Conservation (phyloP, 2,329 filamentous ascomycete genomes). For the Cercospora sp. region DNA sequence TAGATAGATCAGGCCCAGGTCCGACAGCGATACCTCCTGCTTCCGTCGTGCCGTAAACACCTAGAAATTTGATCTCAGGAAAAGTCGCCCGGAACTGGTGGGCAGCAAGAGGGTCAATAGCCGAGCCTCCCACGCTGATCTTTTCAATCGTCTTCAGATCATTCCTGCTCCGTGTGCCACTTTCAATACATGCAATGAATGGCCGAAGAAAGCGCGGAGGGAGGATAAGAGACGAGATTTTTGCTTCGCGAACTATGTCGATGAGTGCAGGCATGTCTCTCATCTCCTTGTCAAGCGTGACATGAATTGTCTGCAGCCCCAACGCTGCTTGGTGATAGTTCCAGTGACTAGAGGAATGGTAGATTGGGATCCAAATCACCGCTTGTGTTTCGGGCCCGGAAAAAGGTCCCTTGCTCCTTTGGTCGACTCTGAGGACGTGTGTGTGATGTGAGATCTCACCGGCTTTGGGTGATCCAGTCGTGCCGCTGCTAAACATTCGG, state of each 20-base stretch:
- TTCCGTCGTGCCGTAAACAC: background rate
- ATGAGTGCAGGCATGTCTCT: background rate
- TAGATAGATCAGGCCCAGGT: background rate
- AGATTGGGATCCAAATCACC: background rate
- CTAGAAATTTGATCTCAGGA: background rate
- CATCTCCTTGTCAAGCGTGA: background rate
- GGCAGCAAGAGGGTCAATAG: background rate
- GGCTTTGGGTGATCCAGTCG: conserved; percentile 60
- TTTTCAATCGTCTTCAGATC: background rate
- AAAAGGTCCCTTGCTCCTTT: background rate
- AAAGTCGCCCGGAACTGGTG: background rate
- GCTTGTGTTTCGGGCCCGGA: background rate
- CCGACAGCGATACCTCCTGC: background rate
- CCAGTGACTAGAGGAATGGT: background rate
- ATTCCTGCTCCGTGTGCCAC: background rate
- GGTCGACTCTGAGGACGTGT: conserved; percentile 46
- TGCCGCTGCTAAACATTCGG: conserved; percentile 58
- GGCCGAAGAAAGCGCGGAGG: background rate
- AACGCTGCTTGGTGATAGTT: background rate
- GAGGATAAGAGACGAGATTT: background rate
- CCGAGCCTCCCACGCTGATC: background rate
- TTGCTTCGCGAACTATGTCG: background rate
- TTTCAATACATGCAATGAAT: background rate
- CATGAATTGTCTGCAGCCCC: background rate
- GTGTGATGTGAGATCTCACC: conserved; percentile 60